phyloP scores from a whole-genome alignment of 108 stramenopile species.

The Hondaea fermentalgiana region DNA sequence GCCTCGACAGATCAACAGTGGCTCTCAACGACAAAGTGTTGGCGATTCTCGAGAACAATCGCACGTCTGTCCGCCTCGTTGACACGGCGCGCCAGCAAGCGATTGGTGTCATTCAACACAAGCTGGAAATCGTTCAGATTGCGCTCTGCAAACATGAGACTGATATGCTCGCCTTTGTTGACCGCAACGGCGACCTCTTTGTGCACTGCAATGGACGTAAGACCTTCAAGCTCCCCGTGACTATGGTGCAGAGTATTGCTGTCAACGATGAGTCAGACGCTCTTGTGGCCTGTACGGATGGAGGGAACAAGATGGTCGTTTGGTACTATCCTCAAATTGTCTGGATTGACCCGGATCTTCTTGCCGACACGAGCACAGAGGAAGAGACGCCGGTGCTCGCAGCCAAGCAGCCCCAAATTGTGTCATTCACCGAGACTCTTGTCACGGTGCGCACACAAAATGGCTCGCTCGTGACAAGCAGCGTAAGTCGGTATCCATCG shows the following conservation, averaged over 20 bases:
- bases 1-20: constrained; percentile 20
- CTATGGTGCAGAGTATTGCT: constrained; percentile 49
- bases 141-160: constrained; percentile 11
- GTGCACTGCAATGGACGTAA: neutral
- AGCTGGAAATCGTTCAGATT: constrained; percentile 20
- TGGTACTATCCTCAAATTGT: constrained; percentile 52
- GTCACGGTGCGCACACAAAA: constrained; percentile 60
- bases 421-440: constrained; percentile 14
- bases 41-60: constrained; percentile 44
- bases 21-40: constrained; percentile 40
- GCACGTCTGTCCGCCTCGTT: constrained; percentile 38
- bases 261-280: constrained; percentile 33
- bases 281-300: constrained; percentile 46
- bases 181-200: constrained; percentile 50
- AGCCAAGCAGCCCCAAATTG: constrained; percentile 19
- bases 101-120: constrained; percentile 20
- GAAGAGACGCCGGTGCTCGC: constrained; percentile 42
- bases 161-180: constrained; percentile 45
- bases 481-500: constrained; percentile 27
- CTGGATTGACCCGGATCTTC: constrained; percentile 48
- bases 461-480: constrained; percentile 66
- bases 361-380: constrained; percentile 22
- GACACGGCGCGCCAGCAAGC: constrained; percentile 40
- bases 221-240: constrained; percentile 21
- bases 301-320: constrained; percentile 25